Evolutionary conservation across 345 rosid genomes (phyloP).

Genomic region (Sonneratia alba): DNA sequence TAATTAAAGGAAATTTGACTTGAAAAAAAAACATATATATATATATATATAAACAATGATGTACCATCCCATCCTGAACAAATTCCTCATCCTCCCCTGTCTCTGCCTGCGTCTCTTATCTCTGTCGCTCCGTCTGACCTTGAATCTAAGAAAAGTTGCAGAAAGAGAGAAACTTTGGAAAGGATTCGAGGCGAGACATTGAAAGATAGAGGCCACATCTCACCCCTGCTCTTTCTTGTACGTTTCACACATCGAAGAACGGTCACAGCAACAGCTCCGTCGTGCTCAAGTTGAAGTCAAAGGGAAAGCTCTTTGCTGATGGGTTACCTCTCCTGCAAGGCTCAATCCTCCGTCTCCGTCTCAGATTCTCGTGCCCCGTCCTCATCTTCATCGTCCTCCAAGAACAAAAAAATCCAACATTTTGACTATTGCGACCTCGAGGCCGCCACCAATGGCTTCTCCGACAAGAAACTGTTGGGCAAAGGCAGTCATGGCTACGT

Average conservation of each 20-base stretch:
- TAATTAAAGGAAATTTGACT: neutral
- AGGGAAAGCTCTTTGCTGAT: slow-evolving; percentile 16
- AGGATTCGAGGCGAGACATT: too few species aligned
- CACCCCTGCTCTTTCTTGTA: neutral
- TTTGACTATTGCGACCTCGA: slow-evolving; percentile 81
- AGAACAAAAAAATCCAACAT: slow-evolving; percentile 62
- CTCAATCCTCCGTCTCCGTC: slow-evolving; percentile 36
- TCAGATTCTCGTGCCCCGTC: slow-evolving; percentile 9
- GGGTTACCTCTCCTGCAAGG: slow-evolving; percentile 90
- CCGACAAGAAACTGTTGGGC: slow-evolving; percentile 13
- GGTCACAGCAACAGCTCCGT: neutral
- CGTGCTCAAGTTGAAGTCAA: neutral
- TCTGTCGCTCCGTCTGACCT: neutral
- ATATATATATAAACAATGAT: too few species aligned
- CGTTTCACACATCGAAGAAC: neutral
- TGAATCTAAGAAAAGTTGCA: slow-evolving; percentile 4
- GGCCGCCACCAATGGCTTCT: slow-evolving; percentile 88
- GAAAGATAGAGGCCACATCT: neutral
- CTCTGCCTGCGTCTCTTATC: neutral
- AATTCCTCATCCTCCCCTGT: slow-evolving; percentile 1
- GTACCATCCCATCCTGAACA: too few species aligned
- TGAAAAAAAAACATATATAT: too few species aligned
- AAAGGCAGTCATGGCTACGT: slow-evolving; percentile 69
- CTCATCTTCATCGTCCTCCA: slow-evolving; percentile 12
- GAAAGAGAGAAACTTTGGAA: neutral